phyloP scores from a whole-genome alignment of 345 rosid genomes.

The Citropsis articulata region DNA sequence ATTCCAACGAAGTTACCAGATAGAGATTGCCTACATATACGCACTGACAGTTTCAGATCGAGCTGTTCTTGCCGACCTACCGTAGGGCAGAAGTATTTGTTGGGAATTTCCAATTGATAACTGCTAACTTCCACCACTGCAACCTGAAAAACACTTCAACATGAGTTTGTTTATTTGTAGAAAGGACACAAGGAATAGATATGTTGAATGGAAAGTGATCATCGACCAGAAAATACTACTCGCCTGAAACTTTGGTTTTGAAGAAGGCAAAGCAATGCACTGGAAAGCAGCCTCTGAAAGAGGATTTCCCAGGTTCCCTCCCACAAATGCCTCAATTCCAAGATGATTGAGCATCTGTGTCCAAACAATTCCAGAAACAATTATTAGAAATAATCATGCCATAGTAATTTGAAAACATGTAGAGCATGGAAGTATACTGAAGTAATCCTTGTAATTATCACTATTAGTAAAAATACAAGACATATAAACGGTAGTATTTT shows the following conservation, averaged over 20 bases:
- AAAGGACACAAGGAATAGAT: neutral
- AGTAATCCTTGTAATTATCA: neutral
- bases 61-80: slow-evolving; percentile 15
- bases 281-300: slow-evolving; percentile 27
- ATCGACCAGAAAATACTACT: neutral
- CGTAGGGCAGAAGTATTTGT: slow-evolving; percentile 24
- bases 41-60: neutral
- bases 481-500: neutral
- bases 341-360: slow-evolving; percentile 31
- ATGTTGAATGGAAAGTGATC: neutral
- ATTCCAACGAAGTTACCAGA: neutral
- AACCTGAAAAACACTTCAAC: slow-evolving; percentile 20
- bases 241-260: slow-evolving; percentile 23
- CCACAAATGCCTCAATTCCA: slow-evolving; percentile 30
- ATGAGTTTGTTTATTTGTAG: neutral
- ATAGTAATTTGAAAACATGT: neutral
- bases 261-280: slow-evolving; percentile 7
- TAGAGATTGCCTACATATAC: neutral
- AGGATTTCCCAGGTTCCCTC: slow-evolving; percentile 38
- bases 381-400: neutral
- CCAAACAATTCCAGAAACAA: slow-evolving; percentile 3
- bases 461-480: neutral
- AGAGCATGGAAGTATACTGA: neutral
- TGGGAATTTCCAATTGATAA: slow-evolving; percentile 38
- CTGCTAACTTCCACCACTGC: slow-evolving; percentile 42